These are phyloP conservation scores for Heteromeles arbutifolia DNA, from an alignment of 306 rosid species.

Conservation along the genomic window DNA sequence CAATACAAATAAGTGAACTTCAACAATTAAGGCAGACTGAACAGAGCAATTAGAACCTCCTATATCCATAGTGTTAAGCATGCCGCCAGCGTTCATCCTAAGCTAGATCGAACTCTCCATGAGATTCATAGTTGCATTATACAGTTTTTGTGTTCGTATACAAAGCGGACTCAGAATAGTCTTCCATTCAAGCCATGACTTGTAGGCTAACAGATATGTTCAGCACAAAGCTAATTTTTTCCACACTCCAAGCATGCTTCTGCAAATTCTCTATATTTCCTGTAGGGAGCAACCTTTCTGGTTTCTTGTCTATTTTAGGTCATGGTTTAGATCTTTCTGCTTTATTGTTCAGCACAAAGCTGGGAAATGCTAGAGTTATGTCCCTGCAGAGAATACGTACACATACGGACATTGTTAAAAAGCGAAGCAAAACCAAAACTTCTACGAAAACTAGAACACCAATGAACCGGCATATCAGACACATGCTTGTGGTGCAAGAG, in stretches of 20 bases:
- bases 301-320: not conserved
- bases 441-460: no score
- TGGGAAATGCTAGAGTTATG: conserved; percentile 30
- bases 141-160: not conserved
- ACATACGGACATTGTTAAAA: not conserved
- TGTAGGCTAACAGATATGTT: no score
- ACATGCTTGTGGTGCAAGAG: not conserved
- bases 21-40: not conserved
- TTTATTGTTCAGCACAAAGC: conserved; percentile 22
- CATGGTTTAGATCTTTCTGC: conserved; percentile 8
- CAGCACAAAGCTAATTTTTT: no score
- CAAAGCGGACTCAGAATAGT: no score
- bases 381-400: conserved; percentile 20
- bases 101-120: no score
- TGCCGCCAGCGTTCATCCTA: not conserved
- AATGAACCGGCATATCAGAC: no score
- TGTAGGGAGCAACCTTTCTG: not conserved
- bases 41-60: not conserved
- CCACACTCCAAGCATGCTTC: not conserved
- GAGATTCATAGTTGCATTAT: not conserved
- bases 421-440: not conserved
- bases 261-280: not conserved
- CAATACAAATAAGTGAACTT: not conserved
- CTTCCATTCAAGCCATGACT: no score
- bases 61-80: not conserved